Percentiles rank a stretch among this genome's conserved stretches.
phyloP scores from a whole-genome alignment of 495 filamentous ascomycete species.

The Penicillium nucicola region DNA sequence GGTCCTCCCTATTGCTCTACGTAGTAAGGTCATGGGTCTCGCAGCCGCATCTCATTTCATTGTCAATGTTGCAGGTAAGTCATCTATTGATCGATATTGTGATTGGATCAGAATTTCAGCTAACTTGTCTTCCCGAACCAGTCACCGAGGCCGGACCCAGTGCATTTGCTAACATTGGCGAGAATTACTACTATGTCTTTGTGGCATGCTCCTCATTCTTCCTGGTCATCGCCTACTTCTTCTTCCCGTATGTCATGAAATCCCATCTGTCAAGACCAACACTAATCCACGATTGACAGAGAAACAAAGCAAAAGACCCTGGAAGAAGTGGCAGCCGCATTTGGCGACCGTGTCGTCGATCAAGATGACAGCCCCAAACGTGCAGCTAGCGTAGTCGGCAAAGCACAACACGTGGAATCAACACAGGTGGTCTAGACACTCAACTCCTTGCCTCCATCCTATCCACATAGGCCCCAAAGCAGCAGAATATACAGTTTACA shows the following conservation, averaged over 20 bases:
- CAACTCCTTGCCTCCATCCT: not conserved
- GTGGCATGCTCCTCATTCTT: constrained; percentile 51
- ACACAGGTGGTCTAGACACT: not conserved
- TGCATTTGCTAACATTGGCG: constrained; percentile 54
- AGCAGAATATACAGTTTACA: too few species aligned
- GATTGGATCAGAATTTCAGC: not conserved
- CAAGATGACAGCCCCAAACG: constrained; percentile 31
- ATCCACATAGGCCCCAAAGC: too few species aligned
- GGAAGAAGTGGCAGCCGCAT: constrained; percentile 56
- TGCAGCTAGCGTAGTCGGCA: constrained; percentile 6
- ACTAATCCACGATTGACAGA: constrained; percentile 10
- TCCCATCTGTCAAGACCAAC: not conserved
- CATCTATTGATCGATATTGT: not conserved
- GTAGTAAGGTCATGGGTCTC: constrained; percentile 59
- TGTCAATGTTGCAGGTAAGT: constrained; percentile 53
- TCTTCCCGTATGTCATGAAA: constrained; percentile 45
- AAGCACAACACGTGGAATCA: constrained; percentile 28
- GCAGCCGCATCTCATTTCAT: constrained; percentile 56
- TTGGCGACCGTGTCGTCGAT: constrained; percentile 52
- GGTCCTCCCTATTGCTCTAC: constrained; percentile 52
- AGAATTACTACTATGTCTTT: constrained; percentile 63
- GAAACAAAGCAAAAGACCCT: constrained; percentile 57
- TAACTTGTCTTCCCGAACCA: not conserved
- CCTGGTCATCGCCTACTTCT: constrained; percentile 49
- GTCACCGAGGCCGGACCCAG: constrained; percentile 58